Evolutionary conservation across 805 yeast species (phyloP), one percentile per base, ranked within the genome.

Genomic region (Myxozyma vanderwaltii): DNA sequence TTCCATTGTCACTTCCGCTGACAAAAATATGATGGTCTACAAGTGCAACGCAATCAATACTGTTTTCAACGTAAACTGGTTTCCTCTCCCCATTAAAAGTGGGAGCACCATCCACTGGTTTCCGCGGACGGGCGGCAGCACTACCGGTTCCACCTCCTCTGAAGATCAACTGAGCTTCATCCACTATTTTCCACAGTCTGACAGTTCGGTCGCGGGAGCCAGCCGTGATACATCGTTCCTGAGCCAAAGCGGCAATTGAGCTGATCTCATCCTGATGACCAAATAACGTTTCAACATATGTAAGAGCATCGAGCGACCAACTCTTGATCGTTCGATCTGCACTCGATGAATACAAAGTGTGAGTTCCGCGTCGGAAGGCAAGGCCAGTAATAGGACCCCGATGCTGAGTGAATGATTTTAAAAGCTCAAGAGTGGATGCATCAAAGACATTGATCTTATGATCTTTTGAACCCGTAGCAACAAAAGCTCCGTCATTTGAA

Each of bases 1-100:
- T 88, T 44, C 99, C 99, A 71, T 91, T 92, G 71, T 94, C 99
- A 15, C 96, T 86, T 3, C 98, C 98, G 0, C 98, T 91, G 48
- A 94, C 85, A 71, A 94, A 94, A 72, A 88, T 91, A 27, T 91
- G 83, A 73, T 91, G 96, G 74, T 94, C 99, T 55, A 89, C 75
- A 97, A 91, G 91, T 12, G 88, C 77, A 35, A 91, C 94, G 69
- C 88, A 86, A 68, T 92, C 98, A 54, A 92, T 85, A 63, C 94
- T 85, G 12, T 98, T 98, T 72, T 94, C 97, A 44, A 83, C 76
- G 64, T 77, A 81, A 67, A 82, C 80, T 19, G 44, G 40, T 24
- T 49, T 49, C 36, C 26, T 49, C 36, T 27, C 21, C 26, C 12
- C 53, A 23, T 24, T 33, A 24, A 48, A 40, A 19, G 19, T 27